Evolutionary conservation across 768 basidiomycete species (phyloP), one percentile per base, ranked within the genome.

Genomic region (Gyrodon lividus): DNA sequence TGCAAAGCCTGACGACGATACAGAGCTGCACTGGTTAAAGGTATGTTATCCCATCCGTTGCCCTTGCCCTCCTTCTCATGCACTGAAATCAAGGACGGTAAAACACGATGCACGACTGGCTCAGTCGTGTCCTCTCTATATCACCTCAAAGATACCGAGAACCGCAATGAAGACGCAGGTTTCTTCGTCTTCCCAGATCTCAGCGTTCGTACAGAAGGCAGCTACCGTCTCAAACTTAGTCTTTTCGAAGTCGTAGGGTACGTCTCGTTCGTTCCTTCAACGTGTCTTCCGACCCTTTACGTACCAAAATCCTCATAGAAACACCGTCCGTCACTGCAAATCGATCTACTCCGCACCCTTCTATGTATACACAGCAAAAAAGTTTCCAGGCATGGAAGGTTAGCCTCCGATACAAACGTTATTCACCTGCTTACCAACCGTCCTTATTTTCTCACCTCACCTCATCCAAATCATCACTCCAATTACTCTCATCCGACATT

Each of bases 101-200:
- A 92, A 60, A 96, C 90, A 44, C 80, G 92, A 33, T 93, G 89
- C 68, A 93, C 93, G 4, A 94, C 92, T 0, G 95, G 94, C 30
- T 88, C 84, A 3, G 89, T 92, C 28, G 95, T 98, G 4, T 91
- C 89, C 1, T 89, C 86, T 1, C 74, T 98, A 10, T 97, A 96
- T 65, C 93, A 96, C 63, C 77, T 97, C 49, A 96, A 94, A 64
- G 91, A 85, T 41, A 67, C 78, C 26, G 83, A 86, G 55, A 77
- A 82, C 56, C 71, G 73, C 47, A 77, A 77, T 55, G 65, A 74
- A 65, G 89, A 92, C 60, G 92, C 91, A 7, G 94, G 92, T 0
- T 94, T 95, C 74, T 98, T 98, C 63, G 93, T 97, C 28, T 98
- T 98, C 61, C 95, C 95, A 0, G 95, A 97, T 68, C 78, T 98